Base-by-base conservation (phyloP, 2,329 filamentous ascomycete genomes). In the Pseudogymnoascus sp. region DNA sequence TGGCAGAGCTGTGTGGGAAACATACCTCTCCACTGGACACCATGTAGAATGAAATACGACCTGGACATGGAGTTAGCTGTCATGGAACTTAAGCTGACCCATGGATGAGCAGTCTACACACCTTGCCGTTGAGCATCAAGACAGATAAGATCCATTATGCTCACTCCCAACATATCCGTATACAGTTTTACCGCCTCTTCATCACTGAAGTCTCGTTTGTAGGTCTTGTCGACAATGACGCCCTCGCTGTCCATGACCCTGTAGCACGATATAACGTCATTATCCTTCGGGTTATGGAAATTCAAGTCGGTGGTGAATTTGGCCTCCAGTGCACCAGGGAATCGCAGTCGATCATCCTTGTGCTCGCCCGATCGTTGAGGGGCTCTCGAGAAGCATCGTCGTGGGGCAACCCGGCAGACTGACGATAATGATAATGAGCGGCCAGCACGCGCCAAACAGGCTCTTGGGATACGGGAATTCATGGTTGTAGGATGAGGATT, bases 131-230 rank as follows among this genome's bases (percentile, higher is more conserved):
- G 95, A 0, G 95, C 93, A 72, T 99, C 95, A 72, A 96, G 97
- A 93, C 97, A 97, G 74, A 97, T 90, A 63, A 96, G 76, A 73
- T 99, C 95, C 91, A 99, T 95, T 69, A 97, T 89, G 63, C 89
- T 86, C 8, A 88, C 79, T 37, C 80, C 82, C 8, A 89, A 71
- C 87, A 89, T 89, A 70, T 87, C 84, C 2, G 23, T 63, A 31
- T 88, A 88, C 61, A 87, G 75, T 72, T 84, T 82, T 62, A 85
- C 71, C 11, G 86, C 78, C 67, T 82, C 77, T 60, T 82, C 80
- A 61, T 95, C 86, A 42, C 82, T 80, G 1, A 95, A 84, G 71
- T 93, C 63, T 25, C 38, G 84, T 61, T 81, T 79, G 70, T 89
- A 87, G 11, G 82, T 81, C 59, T 85, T 82, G 76, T 97, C 91